Conservation (phyloP, 768 basidiomycete species). For the Fistulinella prunicolor region DNA sequence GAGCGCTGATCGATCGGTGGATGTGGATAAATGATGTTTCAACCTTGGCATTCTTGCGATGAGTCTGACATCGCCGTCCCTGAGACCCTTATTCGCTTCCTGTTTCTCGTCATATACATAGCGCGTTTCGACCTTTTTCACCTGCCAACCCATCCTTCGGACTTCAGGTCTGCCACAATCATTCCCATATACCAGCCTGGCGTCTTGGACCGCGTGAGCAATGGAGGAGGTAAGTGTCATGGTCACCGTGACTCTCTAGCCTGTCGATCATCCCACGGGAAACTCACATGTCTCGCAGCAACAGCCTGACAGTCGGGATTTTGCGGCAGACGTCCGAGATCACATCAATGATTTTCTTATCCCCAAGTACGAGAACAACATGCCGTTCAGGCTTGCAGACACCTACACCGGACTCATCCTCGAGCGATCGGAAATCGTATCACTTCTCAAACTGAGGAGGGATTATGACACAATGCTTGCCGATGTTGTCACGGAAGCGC, state of each 20-base stretch:
- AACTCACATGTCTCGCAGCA: background rate
- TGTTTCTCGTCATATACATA: too few species aligned
- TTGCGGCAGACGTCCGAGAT: conserved; percentile 11
- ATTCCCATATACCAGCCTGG: too few species aligned
- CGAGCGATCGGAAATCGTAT: conserved; percentile 13
- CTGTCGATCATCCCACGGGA: background rate
- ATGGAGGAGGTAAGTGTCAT: background rate
- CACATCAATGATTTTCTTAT: conserved; percentile 16
- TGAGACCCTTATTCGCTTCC: too few species aligned
- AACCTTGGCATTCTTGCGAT: too few species aligned
- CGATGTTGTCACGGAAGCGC: conserved; percentile 3
- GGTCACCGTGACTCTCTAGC: background rate
- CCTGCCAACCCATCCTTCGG: too few species aligned
- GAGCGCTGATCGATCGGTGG: too few species aligned
- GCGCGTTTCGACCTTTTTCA: too few species aligned
- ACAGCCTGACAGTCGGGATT: conserved; percentile 3
- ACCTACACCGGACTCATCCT: conserved; percentile 26
- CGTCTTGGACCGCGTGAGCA: too few species aligned
- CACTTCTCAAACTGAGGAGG: conserved; percentile 13
- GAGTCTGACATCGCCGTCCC: too few species aligned
- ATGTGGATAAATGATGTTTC: too few species aligned
- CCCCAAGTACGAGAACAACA: conserved; percentile 9
- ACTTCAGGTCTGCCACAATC: too few species aligned
- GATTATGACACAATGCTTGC: conserved; percentile 11
- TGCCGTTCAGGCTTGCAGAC: conserved; percentile 26